Base-by-base conservation (phyloP, 306 rosid species). In the Gastrolobium bilobum region DNA sequence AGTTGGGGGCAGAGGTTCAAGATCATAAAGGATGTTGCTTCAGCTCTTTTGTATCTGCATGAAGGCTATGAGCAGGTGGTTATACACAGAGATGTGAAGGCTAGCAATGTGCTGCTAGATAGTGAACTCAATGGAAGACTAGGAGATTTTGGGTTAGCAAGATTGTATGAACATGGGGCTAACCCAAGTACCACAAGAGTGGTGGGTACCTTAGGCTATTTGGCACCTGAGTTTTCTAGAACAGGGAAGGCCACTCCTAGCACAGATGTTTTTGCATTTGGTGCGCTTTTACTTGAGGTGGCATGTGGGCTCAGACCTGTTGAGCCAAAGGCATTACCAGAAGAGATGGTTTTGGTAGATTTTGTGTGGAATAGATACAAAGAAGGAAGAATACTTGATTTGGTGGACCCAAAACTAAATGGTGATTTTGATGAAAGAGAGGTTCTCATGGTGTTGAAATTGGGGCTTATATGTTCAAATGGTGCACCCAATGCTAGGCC, bases 21-120 rank as follows among this genome's bases (percentile, higher is more conserved):
- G 65, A 79, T 93, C 65, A 81, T 91, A 1, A 91, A 89, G 77
- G 94, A 84, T 14, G 93, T 93, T 4, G 97, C 97, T 56, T 91
- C 91, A 0, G 97, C 86, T 4, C 89, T 93, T 61, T 43, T 91
- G 10, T 93, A 93, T 76, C 77, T 93, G 4, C 97, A 93, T 75
- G 97, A 93, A 78, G 97, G 88, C 4, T 93, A 82, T 51, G 96
- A 91, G 60, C 92, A 93, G 42, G 91, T 90, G 61, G 97, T 93
- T 40, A 56, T 93, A 68, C 97, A 93, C 67, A 83, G 97, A 53
- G 97, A 91, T 43, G 91, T 93, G 5, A 93, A 93, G 54, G 94
- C 97, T 1, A 91, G 97, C 65, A 93, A 93, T 42, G 96, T 93
- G 62, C 51, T 93, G 39, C 57, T 93, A 4, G 97, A 93, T 63